Base-by-base conservation (phyloP, 164 flowering plant genomes). In the Tetracentron sinense region DNA sequence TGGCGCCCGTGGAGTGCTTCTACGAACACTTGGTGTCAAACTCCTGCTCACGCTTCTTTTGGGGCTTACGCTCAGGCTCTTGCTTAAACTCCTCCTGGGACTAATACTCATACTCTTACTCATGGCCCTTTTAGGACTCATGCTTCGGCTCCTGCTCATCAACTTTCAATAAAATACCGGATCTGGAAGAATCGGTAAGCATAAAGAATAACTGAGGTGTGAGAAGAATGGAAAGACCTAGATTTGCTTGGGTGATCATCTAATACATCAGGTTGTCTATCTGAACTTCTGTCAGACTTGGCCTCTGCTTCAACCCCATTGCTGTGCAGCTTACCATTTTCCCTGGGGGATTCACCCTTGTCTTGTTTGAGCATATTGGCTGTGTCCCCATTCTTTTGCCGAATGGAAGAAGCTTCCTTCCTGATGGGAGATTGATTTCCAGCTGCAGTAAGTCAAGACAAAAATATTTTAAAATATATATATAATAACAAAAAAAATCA, bases 41-140 rank as follows among this genome's bases (percentile, higher is more conserved):
- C 89, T 88, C 73, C 82, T 77, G 75, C 85, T 80, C 62, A 71
- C n/a, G 54, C 72, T 74, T 54, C 74, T 67, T 62, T 61, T 78
- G 2, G 81, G 84, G 66, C 82, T 78, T 46, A 56, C 62, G 50
- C 77, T 77, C 2, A 77, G 87, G 77, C 91, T 89, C 73, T 65
- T 83, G 85, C 88, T 85, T 70, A 61, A 58, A 65, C 79, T 78
- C 78, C 82, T 84, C 71, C 78, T 68, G 38, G 97, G 90, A 69
- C 93, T 85, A 64, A 82, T 79, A 81, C 91, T 88, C 90, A 84
- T 83, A 75, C 94, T 90, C 82, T 81, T 85, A 75, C 87, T 86
- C 74, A 73, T 56, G 49, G 79, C 55, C 80, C 81, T 83, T 69
- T 75, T 85, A 58, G 96, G 97, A 78, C 88, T 89, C 64, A 68